Base-by-base conservation (phyloP, 2,329 filamentous ascomycete species). In the Aspergillus neoniger region DNA sequence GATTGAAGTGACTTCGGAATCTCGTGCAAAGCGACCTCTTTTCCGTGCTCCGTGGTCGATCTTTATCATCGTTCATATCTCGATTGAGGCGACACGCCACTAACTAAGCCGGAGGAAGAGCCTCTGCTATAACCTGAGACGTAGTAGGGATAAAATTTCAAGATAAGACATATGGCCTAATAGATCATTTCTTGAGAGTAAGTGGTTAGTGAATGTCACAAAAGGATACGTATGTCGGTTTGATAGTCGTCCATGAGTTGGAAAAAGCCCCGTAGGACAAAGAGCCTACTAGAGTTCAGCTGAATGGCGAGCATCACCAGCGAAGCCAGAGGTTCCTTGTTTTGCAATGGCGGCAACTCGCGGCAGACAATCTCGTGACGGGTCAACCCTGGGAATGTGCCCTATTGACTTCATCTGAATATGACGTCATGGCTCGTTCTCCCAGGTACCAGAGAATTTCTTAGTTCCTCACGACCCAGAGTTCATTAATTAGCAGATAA, bases 1-100 rank as follows among this genome's bases (percentile, higher is more conserved):
- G 69, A 19, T 69, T 69, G 55, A 78, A 71, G 0, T 67, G 64
- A 10, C 65, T 57, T 6, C 49, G 57, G 32, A 74, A 60, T 32
- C 12, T 14, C 39, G 5, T 12, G 4, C 25, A 4, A n/a, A 55
- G 25, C 10, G 53, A 55, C 25, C 2, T 23, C n/a, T 17, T 55
- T 6, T 43, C 38, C 28, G 17, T 19, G 14, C 39, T 15, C 9
- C 8, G 38, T n/a, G 23, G 23, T 21, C 15, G 28, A 3, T n/a
- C 17, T 39, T 43, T n/a, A 25, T 30, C 17, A 21, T 47, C 53
- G 2, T 19, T 15, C 53, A 55, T 55, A 17, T 55, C 43, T 55
- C n/a, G 28, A 19, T 36, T 41, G 14, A 3, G 6, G 9, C 23
- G 4, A 19, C 28, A 15, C 12, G n/a, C 8, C 23, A 30, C 38